Base-by-base conservation (phyloP, 148 eudicot species). In the Cornus suecica region DNA sequence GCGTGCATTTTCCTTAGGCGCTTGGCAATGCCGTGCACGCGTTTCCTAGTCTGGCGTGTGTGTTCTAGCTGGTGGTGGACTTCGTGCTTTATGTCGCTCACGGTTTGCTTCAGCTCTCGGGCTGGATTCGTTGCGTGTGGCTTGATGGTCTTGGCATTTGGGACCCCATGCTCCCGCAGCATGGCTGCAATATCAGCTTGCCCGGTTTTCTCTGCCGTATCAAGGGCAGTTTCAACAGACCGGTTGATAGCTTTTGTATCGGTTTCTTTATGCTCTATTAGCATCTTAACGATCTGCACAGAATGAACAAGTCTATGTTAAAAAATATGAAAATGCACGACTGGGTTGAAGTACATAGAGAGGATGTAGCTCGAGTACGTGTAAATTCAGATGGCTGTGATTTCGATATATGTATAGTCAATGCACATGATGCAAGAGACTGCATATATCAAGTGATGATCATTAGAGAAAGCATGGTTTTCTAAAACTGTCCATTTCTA, bases 1-100 rank as follows among this genome's bases (percentile, higher is more conserved):
- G 82, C 34, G 74, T 91, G 97, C 97, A 91, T 91, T 72, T 91
- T 91, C 76, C 89, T 85, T 56, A 91, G 79, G 58, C 86, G 90
- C 34, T 86, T 89, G 69, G 97, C 93, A 32, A 91, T 91, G 72
- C 90, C 91, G 66, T 88, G 93, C 25, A 91, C 89, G 1, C 85
- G 86, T 74, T 83, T 90, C 56, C 91, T 66, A 2, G 97, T 91
- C 73, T 86, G 88, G 14, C 90, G 82, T 14, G 97, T 91, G 80
- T 91, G 91, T 76, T 89, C 92, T 58, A 91, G 81, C 70, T 91
- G 93, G 76, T 91, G n/a, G 77, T 91, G 93, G 65, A 91, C 92
- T 72, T 89, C 97, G 27, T 91, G 93, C 80, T 91, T 91, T 56
- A 91, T 91, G 80, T 91, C 97, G 32, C 97, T 91, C 45, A 91